Base-by-base conservation (phyloP, 1,284 basidiomycete species). In the Trametes versicolor region DNA sequence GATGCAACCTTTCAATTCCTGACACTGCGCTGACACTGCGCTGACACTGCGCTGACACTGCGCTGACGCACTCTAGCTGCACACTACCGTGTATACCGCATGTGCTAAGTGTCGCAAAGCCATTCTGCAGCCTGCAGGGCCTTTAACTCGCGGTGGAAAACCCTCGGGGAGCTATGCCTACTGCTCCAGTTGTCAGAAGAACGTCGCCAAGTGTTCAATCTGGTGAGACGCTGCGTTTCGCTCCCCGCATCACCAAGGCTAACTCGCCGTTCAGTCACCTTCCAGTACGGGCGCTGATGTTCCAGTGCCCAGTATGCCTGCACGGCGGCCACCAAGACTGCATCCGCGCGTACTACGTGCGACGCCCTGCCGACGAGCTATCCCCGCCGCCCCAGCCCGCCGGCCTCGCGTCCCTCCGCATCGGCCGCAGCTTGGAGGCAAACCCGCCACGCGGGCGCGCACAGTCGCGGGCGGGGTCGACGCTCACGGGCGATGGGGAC, bases 291-390 rank as follows among this genome's bases (percentile, higher is more conserved):
- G 80, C 84, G 0, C 78, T 92, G 4, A 76, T 91, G 4, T 89
- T 93, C 71, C 87, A 88, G 58, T 94, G 92, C 74, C 82, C 89
- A 1, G 77, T 91, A 7, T 94, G 92, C 73, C 79, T 85, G 53
- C 92, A 94, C 67, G 92, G 92, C 0, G 92, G 92, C 0, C 92
- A 94, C 70, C 87, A 90, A 69, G 81, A 83, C 25, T 94, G 92
- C 75, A 93, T 92, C 72, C 82, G 84, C 48, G 79, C 80, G 34
- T 92, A 87, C 71, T 91, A 91, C 71, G 76, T 82, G 65, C 78
- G 81, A 39, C 82, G 83, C 34, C 85, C 87, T 0, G 81, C 87
- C 81, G 75, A 82, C 19, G 64, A 68, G 43, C 54, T 68, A 5
- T 41, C 58, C n/a, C 50, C 50, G 6, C 50, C 56, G n/a, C 55